Evolutionary conservation across 148 eudicot species (phyloP).

Genomic region (Cornus kousa): DNA sequence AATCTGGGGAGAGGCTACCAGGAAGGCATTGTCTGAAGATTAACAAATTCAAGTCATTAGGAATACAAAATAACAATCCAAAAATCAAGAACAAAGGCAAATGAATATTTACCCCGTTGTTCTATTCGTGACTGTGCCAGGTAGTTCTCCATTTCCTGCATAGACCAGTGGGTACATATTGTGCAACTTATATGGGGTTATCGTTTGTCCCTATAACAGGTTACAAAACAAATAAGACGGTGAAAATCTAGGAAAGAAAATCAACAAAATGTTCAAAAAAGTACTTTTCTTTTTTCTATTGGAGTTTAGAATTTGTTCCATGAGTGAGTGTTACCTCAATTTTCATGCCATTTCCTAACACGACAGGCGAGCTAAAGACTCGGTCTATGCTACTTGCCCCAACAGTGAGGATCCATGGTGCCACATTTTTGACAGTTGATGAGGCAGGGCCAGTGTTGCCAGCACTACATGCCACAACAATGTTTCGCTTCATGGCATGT

Average conservation of each 20-base stretch:
- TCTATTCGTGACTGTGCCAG: neutral
- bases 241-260: neutral
- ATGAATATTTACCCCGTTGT: constrained; percentile 6
- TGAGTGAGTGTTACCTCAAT: constrained; percentile 12
- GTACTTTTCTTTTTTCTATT: neutral
- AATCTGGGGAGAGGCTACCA: constrained; percentile 8
- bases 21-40: constrained; percentile 14
- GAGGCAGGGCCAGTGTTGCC: constrained; percentile 15
- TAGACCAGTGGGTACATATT: constrained; percentile 14
- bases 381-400: constrained; percentile 23
- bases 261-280: neutral
- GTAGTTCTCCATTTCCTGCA: constrained; percentile 12
- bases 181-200: constrained; percentile 5
- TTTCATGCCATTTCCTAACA: constrained; percentile 17
- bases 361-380: constrained; percentile 9
- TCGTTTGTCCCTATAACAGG: constrained; percentile 12
- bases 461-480: constrained; percentile 22
- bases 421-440: constrained; percentile 18
- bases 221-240: neutral
- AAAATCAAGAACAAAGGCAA: neutral
- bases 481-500: constrained; percentile 13
- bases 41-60: neutral
- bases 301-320: too few relatives aligned
- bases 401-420: constrained; percentile 25
- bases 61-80: neutral